Conservation (phyloP, 2,329 filamentous ascomycete genomes). For the Volutella citrinella region DNA sequence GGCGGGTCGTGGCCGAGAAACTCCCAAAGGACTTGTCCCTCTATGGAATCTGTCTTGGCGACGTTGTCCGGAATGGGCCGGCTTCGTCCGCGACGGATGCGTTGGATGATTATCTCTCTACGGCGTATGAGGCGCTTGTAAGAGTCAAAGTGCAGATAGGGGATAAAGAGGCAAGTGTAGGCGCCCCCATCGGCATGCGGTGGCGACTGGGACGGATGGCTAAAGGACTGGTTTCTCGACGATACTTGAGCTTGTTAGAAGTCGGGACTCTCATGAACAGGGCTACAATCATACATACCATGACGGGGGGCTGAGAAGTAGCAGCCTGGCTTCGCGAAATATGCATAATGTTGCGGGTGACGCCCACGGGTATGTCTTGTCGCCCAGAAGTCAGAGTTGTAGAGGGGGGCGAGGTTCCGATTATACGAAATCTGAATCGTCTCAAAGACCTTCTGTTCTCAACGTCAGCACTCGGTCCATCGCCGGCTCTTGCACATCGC, state of each 20-base stretch:
- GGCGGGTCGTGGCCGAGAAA: conserved; percentile 60
- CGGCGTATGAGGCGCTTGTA: conserved; percentile 56
- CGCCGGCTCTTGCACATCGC: conserved; percentile 8
- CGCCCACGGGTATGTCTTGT: conserved; percentile 46
- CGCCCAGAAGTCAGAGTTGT: conserved; percentile 47
- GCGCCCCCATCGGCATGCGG: conserved; percentile 26
- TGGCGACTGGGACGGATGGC: conserved; percentile 27
- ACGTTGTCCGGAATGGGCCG: conserved; percentile 54
- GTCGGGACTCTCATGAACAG: neutral
- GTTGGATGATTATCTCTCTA: conserved; percentile 50
- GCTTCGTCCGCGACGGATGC: conserved; percentile 51
- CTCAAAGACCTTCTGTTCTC: conserved; percentile 40
- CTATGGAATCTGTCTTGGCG: conserved; percentile 52
- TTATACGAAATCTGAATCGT: conserved; percentile 37
- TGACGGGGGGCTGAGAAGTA: conserved; percentile 41
- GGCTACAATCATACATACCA: conserved; percentile 18
- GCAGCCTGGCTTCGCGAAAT: conserved; percentile 47
- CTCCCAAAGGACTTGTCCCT: conserved; percentile 61
- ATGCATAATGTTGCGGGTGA: conserved; percentile 48
- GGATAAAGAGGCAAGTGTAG: conserved; percentile 51
- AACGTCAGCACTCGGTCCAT: conserved; percentile 6
- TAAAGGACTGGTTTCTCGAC: conserved; percentile 31
- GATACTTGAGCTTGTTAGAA: conserved; percentile 22
- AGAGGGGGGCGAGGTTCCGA: conserved; percentile 37
- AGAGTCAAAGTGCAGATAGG: conserved; percentile 63